Base-by-base conservation (phyloP, 2,329 filamentous ascomycete species). In the Microsporum canis region DNA sequence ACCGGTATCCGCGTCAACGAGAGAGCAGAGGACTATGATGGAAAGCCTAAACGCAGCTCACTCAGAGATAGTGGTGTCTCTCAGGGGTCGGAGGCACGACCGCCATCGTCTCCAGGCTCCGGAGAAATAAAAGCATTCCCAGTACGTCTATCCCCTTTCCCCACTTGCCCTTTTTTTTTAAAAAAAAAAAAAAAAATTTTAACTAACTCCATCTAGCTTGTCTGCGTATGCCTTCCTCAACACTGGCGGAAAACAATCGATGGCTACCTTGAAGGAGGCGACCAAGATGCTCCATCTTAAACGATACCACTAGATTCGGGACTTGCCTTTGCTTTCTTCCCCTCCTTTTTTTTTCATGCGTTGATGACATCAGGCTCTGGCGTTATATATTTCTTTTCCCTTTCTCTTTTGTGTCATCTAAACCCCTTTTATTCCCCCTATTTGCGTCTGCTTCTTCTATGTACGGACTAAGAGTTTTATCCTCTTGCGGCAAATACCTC, bases 41-140 rank as follows among this genome's bases (percentile, higher is more conserved):
- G 82, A 49, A 82, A 87, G 65, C 12, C 14, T 10, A 53, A 53
- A 23, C 83, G 84, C 68, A 86, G 88, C 69, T 78, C 85, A 38
- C 91, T 95, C 71, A 84, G 94, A 64, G 94, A 99, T 75, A 97
- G 92, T 69, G 94, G 94, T 61, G 88, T 97, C 49, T 96, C 90
- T 53, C 88, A 90, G 74, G 87, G 88, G 17, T 88, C 88, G 2
- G 82, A 80, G 23, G 78, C 81, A 61, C 75, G 74, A 51, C 80
- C 81, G 55, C 73, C 79, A 39, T 89, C 88, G 34, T 86, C 88
- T 27, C 77, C 82, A 1, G 81, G 80, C 8, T 79, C 81, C 61
- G 89, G 89, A 63, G 92, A 97, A 72, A 94, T 97, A 78, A 97
- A 97, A 75, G 94, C 94, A 36, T 97, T 97, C 80, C 94, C 94